Conservation (phyloP, 345 rosid genomes). For the Acer saccharum region DNA sequence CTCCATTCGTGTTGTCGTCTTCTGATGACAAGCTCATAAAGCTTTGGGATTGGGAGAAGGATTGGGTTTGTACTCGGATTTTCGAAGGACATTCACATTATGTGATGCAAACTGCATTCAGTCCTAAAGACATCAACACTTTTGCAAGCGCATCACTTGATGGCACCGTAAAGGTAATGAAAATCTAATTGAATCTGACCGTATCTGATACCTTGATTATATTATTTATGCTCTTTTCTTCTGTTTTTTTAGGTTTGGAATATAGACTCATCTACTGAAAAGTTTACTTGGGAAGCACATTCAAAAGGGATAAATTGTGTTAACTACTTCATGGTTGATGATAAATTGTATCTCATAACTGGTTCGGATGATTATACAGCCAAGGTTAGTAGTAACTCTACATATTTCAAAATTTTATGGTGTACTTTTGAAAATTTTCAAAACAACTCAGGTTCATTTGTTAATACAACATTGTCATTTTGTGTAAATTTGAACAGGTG, state of each 20-base stretch:
- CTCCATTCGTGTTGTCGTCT: slow-evolving; percentile 87
- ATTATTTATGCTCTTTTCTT: no score
- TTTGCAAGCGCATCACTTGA: slow-evolving; percentile 99
- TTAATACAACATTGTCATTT: no score
- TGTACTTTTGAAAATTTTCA: no score
- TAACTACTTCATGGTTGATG: slow-evolving; percentile 75
- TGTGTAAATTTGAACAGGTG: slow-evolving; percentile 32
- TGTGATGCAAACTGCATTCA: slow-evolving; percentile 97
- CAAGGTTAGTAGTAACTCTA: slow-evolving; percentile 46
- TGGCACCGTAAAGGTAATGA: slow-evolving; percentile 77
- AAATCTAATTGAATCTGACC: no score
- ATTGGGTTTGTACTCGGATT: slow-evolving; percentile 88
- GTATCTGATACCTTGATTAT: no score
- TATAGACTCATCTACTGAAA: slow-evolving; percentile 75
- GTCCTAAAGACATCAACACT: slow-evolving; percentile 89
- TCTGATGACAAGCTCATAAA: slow-evolving; percentile 99
- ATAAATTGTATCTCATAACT: slow-evolving; percentile 73
- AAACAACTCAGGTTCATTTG: no score
- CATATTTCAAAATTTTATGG: no score
- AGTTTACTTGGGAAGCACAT: slow-evolving; percentile 81
- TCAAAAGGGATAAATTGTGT: slow-evolving; percentile 86
- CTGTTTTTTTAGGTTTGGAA: slow-evolving; percentile 98
- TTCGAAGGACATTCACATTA: slow-evolving; percentile 99
- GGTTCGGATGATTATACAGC: slow-evolving; percentile 95
- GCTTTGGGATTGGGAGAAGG: slow-evolving; percentile 99